Percentiles rank a stretch among this genome's conserved stretches.
These are phyloP conservation scores for Ochetophila trinervis DNA, from an alignment of 306 rosid genomes.

Conservation along the genomic window DNA sequence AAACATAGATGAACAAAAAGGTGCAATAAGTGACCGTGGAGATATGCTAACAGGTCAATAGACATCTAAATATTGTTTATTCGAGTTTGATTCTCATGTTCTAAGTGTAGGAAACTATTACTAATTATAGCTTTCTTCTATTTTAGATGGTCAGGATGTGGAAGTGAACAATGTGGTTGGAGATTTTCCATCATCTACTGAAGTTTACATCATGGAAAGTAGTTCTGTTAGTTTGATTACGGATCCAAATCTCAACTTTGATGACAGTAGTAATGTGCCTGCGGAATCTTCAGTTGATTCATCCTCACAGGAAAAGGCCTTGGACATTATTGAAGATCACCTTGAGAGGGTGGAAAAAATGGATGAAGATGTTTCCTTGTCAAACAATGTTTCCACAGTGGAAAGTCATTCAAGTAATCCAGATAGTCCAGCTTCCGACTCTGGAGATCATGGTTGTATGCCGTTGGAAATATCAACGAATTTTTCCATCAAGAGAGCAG, in stretches of 20 bases:
- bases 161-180: conserved; percentile 27
- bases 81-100: conserved; percentile 10
- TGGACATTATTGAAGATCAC: conserved; percentile 27
- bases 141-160: conserved; percentile 76
- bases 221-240: conserved; percentile 30
- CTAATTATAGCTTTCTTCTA: conserved; percentile 35
- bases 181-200: conserved; percentile 20
- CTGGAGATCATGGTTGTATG: background rate
- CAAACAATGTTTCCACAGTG: background rate
- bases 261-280: conserved; percentile 24
- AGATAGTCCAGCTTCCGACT: conserved; percentile 7
- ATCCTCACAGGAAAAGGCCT: conserved; percentile 23
- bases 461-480: conserved; percentile 8
- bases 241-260: conserved; percentile 12
- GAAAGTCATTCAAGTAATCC: conserved; percentile 7
- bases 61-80: conserved; percentile 18
- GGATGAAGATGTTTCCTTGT: conserved; percentile 30
- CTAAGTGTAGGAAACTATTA: conserved; percentile 20
- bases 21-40: conserved; percentile 22
- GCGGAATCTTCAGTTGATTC: conserved; percentile 34
- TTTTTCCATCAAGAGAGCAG: background rate
- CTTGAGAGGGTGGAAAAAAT: conserved; percentile 18
- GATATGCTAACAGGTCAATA: conserved; percentile 48
- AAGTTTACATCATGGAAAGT: conserved; percentile 32
- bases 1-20: conserved; percentile 22